Conservation (phyloP, 768 basidiomycete genomes). For the Leccinum barrowsii region DNA sequence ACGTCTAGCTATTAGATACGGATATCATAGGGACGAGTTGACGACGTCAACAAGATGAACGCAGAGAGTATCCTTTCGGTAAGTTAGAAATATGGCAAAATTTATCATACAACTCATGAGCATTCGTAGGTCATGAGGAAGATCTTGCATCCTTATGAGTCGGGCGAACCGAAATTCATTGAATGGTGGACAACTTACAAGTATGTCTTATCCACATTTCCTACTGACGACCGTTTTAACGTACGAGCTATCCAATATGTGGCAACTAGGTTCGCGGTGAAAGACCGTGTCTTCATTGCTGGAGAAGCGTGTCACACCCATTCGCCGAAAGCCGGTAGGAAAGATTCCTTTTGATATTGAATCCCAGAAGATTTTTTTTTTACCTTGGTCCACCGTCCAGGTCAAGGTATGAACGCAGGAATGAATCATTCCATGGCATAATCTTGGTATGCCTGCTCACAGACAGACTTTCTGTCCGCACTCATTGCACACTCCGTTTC, state of each 20-base stretch:
- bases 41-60: conserved; percentile 45
- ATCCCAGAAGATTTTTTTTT: not conserved
- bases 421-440: conserved; percentile 76
- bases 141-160: conserved; percentile 53
- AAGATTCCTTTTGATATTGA: not conserved
- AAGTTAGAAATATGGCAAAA: not conserved
- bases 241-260: conserved; percentile 29
- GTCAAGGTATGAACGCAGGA: conserved; percentile 76
- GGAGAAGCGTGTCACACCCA: conserved; percentile 75
- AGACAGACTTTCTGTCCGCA: no score
- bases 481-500: no score
- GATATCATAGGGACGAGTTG: conserved; percentile 50
- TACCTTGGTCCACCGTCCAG: conserved; percentile 30
- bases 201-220: conserved; percentile 33
- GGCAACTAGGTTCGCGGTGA: conserved; percentile 55
- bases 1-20: conserved; percentile 59
- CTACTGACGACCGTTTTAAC: not conserved
- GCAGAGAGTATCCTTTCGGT: conserved; percentile 55
- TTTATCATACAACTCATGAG: not conserved
- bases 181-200: conserved; percentile 77
- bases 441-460: conserved; percentile 43
- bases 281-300: conserved; percentile 71
- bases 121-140: conserved; percentile 47
- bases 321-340: conserved; percentile 59
- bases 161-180: conserved; percentile 45